Conservation (phyloP, 768 basidiomycete genomes). For the Hemileccinum rubropunctum region DNA sequence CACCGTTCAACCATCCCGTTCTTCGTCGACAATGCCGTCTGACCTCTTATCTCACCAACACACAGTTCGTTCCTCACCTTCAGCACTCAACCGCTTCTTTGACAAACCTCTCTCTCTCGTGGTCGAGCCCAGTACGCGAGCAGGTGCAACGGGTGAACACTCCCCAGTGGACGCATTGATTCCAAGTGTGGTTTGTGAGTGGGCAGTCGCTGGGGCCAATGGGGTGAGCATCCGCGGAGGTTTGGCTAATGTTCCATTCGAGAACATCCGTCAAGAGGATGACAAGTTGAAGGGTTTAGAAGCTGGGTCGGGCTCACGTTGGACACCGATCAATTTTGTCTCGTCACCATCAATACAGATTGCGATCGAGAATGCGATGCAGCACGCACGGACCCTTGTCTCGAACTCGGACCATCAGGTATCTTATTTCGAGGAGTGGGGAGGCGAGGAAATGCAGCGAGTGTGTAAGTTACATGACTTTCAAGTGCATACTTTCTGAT, state of each 20-base stretch:
- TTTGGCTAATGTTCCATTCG: conserved; percentile 41
- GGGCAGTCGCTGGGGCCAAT: conserved; percentile 49
- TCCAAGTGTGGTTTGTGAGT: conserved; percentile 84
- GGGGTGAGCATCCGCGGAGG: conserved; percentile 40
- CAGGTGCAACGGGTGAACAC: conserved; percentile 88
- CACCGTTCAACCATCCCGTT: conserved; percentile 7
- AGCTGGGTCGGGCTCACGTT: conserved; percentile 30
- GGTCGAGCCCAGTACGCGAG: conserved; percentile 81
- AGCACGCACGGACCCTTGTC: conserved; percentile 55
- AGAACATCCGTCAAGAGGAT: conserved; percentile 1
- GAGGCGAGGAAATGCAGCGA: conserved; percentile 82
- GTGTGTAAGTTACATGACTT: conserved; percentile 48
- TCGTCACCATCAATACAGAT: conserved; percentile 54
- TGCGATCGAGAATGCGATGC: conserved; percentile 58
- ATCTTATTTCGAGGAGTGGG: conserved; percentile 80
- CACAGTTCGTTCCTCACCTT: conserved; percentile 63
- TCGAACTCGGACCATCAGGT: conserved; percentile 82
- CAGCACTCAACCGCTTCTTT: conserved; percentile 79
- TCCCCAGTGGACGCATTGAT: conserved; percentile 88
- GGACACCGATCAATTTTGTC: conserved; percentile 74
- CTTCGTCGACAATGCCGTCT: conserved; percentile 8
- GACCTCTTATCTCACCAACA: conserved; percentile 71
- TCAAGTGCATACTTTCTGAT: neutral
- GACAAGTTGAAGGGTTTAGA: conserved; percentile 6
- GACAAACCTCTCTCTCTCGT: conserved; percentile 85